Conservation (phyloP, 2,329 filamentous ascomycete species). For the Fusarium sp. region DNA sequence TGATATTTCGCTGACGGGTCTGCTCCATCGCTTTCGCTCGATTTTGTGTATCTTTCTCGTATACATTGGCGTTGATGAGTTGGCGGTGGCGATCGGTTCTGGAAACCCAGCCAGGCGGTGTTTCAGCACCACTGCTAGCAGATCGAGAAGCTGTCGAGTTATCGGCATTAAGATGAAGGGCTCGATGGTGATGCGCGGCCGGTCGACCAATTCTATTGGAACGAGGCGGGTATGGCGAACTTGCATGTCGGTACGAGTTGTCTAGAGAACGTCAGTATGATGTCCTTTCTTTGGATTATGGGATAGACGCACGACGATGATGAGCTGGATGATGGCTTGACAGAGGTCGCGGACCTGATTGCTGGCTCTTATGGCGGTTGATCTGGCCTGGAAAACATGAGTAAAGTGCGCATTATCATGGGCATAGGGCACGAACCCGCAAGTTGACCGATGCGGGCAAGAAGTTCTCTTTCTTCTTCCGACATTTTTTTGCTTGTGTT, state of each 20-base stretch:
- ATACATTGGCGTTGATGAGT: slow-evolving; percentile 85
- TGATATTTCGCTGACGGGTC: slow-evolving; percentile 72
- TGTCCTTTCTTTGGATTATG: neutral
- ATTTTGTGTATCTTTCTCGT: slow-evolving; percentile 79
- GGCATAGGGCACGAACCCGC: slow-evolving; percentile 59
- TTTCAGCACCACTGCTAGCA: slow-evolving; percentile 55
- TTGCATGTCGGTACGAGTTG: slow-evolving; percentile 53
- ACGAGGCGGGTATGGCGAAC: slow-evolving; percentile 54
- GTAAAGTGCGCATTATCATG: slow-evolving; percentile 33
- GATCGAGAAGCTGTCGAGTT: slow-evolving; percentile 57
- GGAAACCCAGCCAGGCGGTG: slow-evolving; percentile 71
- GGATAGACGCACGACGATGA: slow-evolving; percentile 56
- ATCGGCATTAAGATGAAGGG: slow-evolving; percentile 74
- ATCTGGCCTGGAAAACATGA: slow-evolving; percentile 75
- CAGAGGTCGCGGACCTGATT: slow-evolving; percentile 59
- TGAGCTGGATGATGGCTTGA: slow-evolving; percentile 49
- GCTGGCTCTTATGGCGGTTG: slow-evolving; percentile 81
- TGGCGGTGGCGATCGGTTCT: slow-evolving; percentile 84
- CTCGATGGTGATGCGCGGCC: slow-evolving; percentile 63
- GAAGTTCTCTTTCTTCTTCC: slow-evolving; percentile 66
- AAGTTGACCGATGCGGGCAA: slow-evolving; percentile 68
- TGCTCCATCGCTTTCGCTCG: slow-evolving; percentile 81
- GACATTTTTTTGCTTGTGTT: slow-evolving; percentile 55
- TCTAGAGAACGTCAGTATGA: slow-evolving; percentile 46
- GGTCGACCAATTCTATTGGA: slow-evolving; percentile 57